Evolutionary conservation across 2,329 filamentous ascomycete species (phyloP).

Genomic region (Capronia coronata): DNA sequence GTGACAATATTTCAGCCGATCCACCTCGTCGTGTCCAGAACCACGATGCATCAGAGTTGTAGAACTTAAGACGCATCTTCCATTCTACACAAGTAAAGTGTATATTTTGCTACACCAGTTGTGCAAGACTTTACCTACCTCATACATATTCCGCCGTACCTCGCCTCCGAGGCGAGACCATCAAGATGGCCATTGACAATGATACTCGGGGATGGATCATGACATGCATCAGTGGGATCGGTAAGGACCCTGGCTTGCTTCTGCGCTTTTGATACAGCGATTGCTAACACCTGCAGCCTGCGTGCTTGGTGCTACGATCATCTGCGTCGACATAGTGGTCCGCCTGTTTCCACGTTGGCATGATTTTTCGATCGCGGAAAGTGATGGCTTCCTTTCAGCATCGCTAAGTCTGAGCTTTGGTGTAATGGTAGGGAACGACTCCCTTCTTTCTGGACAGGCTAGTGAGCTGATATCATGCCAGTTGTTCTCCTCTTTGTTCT

Average conservation of each 20-base stretch:
- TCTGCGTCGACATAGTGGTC: constrained; percentile 76
- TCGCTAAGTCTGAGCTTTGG: constrained; percentile 91
- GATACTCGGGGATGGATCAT: constrained; percentile 93
- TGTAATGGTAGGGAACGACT: constrained; percentile 90
- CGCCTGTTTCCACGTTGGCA: constrained; percentile 65
- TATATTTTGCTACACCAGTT: not conserved
- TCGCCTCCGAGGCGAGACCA: not conserved
- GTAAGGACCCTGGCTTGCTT: constrained; percentile 36
- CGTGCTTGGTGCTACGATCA: constrained; percentile 70
- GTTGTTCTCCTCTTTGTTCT: constrained; percentile 88
- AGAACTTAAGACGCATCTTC: not conserved
- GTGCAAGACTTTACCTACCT: not conserved
- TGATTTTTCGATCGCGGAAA: constrained; percentile 82
- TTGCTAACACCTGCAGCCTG: constrained; percentile 37
- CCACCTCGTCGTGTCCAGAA: too few relatives aligned
- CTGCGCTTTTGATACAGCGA: not conserved
- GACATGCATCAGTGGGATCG: constrained; percentile 72
- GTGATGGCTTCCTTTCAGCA: constrained; percentile 76
- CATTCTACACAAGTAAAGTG: not conserved
- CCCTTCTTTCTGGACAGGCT: too few relatives aligned
- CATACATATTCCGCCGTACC: not conserved
- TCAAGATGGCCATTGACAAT: constrained; percentile 47
- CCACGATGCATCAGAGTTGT: too few relatives aligned
- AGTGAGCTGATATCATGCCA: constrained; percentile 43
- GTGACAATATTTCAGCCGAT: too few relatives aligned